Evolutionary conservation across 768 basidiomycete species (phyloP).

Genomic region (Chiua virens): DNA sequence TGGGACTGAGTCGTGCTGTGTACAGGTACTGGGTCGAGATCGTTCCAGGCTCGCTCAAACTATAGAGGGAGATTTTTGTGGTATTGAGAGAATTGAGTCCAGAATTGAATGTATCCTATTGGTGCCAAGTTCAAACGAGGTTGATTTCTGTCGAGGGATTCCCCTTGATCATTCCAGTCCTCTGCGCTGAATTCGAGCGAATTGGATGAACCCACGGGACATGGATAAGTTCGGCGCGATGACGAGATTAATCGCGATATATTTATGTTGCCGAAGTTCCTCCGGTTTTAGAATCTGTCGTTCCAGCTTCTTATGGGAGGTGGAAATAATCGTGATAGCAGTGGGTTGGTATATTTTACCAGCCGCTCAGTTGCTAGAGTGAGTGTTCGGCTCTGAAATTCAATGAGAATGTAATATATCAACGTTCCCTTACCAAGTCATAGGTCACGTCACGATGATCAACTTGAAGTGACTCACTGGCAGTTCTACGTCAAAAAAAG

Average conservation of each 20-base stretch:
- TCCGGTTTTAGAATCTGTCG: not conserved
- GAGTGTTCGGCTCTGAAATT: too few relatives aligned
- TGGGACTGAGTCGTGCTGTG: not conserved
- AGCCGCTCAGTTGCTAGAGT: too few relatives aligned
- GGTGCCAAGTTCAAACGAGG: not conserved
- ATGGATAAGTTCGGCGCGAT: not conserved
- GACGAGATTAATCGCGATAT: not conserved
- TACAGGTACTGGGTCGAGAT: conserved; percentile 63
- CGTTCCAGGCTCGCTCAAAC: conserved; percentile 35
- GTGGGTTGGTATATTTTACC: not conserved
- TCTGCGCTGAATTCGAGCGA: too few relatives aligned
- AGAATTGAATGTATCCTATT: not conserved
- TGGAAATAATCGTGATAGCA: not conserved
- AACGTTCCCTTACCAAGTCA: too few relatives aligned
- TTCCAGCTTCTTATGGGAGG: not conserved
- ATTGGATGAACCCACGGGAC: not conserved
- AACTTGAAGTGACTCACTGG: too few relatives aligned
- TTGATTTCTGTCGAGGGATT: not conserved
- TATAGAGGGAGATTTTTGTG: conserved; percentile 15
- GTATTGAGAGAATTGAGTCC: not conserved
- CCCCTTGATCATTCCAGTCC: not conserved
- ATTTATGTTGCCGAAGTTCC: not conserved
- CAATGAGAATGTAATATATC: too few relatives aligned
- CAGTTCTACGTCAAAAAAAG: too few relatives aligned
- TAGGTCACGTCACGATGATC: too few relatives aligned